Base-by-base conservation (phyloP, 164 flowering plant species). In the Berberis thunbergii region DNA sequence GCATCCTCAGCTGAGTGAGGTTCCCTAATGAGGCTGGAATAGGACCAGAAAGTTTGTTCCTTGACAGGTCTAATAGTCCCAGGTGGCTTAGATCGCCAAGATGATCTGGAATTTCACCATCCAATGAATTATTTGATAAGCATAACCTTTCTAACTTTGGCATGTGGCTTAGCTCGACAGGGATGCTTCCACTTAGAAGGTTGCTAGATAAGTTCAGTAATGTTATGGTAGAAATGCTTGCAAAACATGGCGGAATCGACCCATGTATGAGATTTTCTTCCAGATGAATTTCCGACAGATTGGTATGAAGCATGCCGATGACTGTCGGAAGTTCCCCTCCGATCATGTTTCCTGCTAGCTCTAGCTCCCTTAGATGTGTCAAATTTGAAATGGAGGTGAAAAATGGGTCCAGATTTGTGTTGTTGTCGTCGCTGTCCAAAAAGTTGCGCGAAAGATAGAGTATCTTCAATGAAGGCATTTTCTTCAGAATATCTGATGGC, bases 111-210 rank as follows among this genome's bases (percentile, higher is more conserved):
- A 75, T 72, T 63, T 49, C 67, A 54, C 72, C 73, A 5, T 62
- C 8, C 41, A 75, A 62, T 12, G 74, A 71, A 56, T 75, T 75
- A 55, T 70, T 71, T 2, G 72, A 71, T 48, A 75, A 63, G 45
- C 43, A 61, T n/a, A 75, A 43, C 58, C 74, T 71, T 41, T 75
- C 72, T 59, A 69, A 53, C 72, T 63, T 69, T 41, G 63, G 45
- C 4, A 69, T 59, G 50, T 49, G 67, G 53, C 72, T 45, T 59
- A 69, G 7, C 63, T 69, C 72, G 12, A 67, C 45, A 11, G 72
- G 67, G 10, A 69, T 69, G 56, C 43, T 69, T 59, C 72, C 72
- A 58, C 45, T 43, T 39, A 69, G 54, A 45, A 58, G 59, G 54
- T 69, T 69, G 63, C 67, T 64, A 4, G 72, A 69, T 45, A 69